Evolutionary conservation across 1,139 yeast species (phyloP).

Genomic region (Spencermartinsiella ligniputridi): DNA sequence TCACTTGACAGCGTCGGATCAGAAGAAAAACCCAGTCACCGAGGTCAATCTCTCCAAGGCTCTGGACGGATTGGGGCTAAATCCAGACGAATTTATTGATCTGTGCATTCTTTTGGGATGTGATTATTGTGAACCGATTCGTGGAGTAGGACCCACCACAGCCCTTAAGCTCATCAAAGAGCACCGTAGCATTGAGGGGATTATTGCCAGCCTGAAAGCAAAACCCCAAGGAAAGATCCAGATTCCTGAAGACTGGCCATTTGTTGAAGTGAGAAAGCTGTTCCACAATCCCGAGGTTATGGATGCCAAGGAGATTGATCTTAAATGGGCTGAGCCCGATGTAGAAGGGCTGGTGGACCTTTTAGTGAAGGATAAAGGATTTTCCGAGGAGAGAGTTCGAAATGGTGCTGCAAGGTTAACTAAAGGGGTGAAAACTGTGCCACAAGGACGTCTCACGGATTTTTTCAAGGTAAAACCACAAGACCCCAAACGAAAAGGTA

Average conservation of each 20-base stretch:
- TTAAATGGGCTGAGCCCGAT: slow-evolving; percentile 69
- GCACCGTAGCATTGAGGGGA: slow-evolving; percentile 72
- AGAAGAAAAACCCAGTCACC: slow-evolving; percentile 86
- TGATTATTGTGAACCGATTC: slow-evolving; percentile 93
- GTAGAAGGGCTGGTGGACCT: slow-evolving; percentile 68
- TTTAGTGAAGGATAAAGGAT: slow-evolving; percentile 75
- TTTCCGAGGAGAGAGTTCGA: slow-evolving; percentile 85
- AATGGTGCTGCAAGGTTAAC: slow-evolving; percentile 81
- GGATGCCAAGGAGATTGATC: slow-evolving; percentile 52
- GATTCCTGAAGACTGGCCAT: slow-evolving; percentile 95
- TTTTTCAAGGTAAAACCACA: slow-evolving; percentile 69
- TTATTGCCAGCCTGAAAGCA: slow-evolving; percentile 58
- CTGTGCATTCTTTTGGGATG: slow-evolving; percentile 91
- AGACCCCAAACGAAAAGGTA: slow-evolving; percentile 24
- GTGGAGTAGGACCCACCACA: slow-evolving; percentile 94
- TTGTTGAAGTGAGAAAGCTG: slow-evolving; percentile 76
- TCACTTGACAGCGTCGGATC: slow-evolving; percentile 90
- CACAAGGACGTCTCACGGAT: slow-evolving; percentile 90
- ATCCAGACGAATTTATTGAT: slow-evolving; percentile 74
- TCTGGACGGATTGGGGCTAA: slow-evolving; percentile 70
- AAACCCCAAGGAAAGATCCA: slow-evolving; percentile 68
- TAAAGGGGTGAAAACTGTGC: slow-evolving; percentile 78
- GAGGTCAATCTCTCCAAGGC: slow-evolving; percentile 71
- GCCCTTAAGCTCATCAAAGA: slow-evolving; percentile 86
- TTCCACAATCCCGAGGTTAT: slow-evolving; percentile 78